Conservation (phyloP, 208 protist species). For the Histomonas meleagridis region DNA sequence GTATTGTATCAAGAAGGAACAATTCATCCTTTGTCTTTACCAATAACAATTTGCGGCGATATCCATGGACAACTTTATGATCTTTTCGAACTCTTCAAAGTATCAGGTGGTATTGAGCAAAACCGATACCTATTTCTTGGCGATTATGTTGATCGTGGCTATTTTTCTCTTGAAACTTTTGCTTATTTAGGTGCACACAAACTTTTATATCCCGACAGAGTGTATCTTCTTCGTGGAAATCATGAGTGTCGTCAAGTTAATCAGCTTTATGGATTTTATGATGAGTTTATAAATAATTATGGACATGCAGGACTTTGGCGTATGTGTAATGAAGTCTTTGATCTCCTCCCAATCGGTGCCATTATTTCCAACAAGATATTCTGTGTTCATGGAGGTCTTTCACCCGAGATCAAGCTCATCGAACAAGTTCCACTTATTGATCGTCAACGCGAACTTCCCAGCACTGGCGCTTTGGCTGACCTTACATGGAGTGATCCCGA, state of each 20-base stretch:
- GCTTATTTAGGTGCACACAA: not conserved
- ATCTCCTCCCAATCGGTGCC: slow-evolving; percentile 66
- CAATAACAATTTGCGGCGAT: slow-evolving; percentile 35
- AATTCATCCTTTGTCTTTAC: not conserved
- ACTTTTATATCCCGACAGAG: slow-evolving; percentile 62
- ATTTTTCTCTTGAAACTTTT: slow-evolving; percentile 35
- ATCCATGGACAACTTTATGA: slow-evolving; percentile 38
- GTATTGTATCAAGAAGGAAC: slow-evolving; percentile 27
- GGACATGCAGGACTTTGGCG: slow-evolving; percentile 69
- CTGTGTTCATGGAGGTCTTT: slow-evolving; percentile 27
- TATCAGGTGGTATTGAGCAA: not conserved
- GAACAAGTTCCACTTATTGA: slow-evolving; percentile 68
- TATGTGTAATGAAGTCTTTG: slow-evolving; percentile 69
- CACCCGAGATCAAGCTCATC: slow-evolving; percentile 16
- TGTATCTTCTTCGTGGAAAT: slow-evolving; percentile 75
- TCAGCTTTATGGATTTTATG: slow-evolving; percentile 76
- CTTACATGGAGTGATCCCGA: slow-evolving; percentile 77
- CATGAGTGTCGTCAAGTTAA: slow-evolving; percentile 78
- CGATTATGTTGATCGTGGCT: slow-evolving; percentile 36
- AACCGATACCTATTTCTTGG: slow-evolving; percentile 31
- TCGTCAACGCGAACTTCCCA: slow-evolving; percentile 64
- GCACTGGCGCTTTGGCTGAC: slow-evolving; percentile 70
- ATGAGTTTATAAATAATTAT: slow-evolving; percentile 71
- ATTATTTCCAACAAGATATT: slow-evolving; percentile 46
- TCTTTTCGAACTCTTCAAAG: slow-evolving; percentile 32